Evolutionary conservation across 106 monocot species (phyloP), one percentile per base, ranked within the genome.

Genomic region (Dendrobium catenatum): DNA sequence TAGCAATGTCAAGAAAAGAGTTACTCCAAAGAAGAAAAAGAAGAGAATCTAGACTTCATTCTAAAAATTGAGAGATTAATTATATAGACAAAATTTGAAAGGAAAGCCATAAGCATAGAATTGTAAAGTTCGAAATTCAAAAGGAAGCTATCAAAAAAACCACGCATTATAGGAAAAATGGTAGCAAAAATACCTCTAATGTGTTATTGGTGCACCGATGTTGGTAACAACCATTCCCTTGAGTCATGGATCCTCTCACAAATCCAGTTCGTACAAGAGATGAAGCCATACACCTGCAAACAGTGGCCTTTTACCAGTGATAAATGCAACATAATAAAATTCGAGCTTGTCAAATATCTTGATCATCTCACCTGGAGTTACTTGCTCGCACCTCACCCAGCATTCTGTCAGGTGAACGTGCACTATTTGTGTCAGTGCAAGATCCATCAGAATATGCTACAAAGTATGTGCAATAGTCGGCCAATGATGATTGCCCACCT

Each of bases 391-490:
- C 91, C 85, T 99, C 99, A 75, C 99, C 99, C 54, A 99, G 81
- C 93, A 95, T 93, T 89, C 88, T 88, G 86, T 99, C 99, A 73
- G 99, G 99, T 46, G 91, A 81, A 41, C 99, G 80, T 77, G 95
- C 95, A 80, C 95, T 95, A 80, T 91, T 99, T 81, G 79, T 75
- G 54, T 99, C 95, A 17, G 99, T 99, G 83, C 99, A 99, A 42
- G 95, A 95, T 76, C 99, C 99, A 93, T 99, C 98, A 81, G 98
- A 94, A 87, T 99, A 99, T 79, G 98, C 95, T 43, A 99, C 95
- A 86, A 88, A 99, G 82, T 99, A 99, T 70, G 98, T 90, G 84
- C 98, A 99, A 86, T 99, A 99, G 66, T 99, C 98, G 29, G 98
- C 98, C 87, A 99, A 85, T 42, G 95, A 99, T 82, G 97, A 98